Percentiles rank a stretch among this genome's conserved stretches.
Evolutionary conservation across 2,329 filamentous ascomycete species (phyloP).

Genomic region (Xylariaceae sp.): DNA sequence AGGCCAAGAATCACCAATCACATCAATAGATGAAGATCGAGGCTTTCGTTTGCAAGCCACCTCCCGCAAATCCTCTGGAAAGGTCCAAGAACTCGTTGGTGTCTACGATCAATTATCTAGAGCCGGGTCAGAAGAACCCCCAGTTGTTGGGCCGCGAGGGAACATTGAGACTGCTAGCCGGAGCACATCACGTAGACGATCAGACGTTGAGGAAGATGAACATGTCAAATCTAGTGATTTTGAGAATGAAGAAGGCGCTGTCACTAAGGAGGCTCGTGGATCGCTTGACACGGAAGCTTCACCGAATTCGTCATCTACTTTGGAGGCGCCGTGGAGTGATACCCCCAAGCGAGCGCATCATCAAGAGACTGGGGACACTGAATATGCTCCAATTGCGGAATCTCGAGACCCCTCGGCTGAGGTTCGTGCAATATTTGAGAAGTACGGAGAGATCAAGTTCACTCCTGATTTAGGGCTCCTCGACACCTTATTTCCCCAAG

Average conservation of each 20-base stretch:
- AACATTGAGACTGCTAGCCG: conserved; percentile 4
- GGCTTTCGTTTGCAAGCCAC: conserved; percentile 22
- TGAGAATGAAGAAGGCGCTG: conserved; percentile 25
- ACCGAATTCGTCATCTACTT: conserved; percentile 19
- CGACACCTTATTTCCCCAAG: conserved; percentile 34
- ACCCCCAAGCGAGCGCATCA: background rate
- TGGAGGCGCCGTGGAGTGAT: conserved; percentile 15
- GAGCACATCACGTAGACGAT: conserved; percentile 10
- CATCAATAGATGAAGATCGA: conserved; percentile 43
- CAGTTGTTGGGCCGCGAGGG: conserved; percentile 10
- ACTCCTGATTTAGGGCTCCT: conserved; percentile 20
- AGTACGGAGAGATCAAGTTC: conserved; percentile 29
- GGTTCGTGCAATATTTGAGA: conserved; percentile 25
- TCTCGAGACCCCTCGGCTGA: conserved; percentile 5
- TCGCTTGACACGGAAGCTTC: conserved; percentile 1
- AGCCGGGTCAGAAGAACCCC: conserved; percentile 28
- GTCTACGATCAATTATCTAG: conserved; percentile 47
- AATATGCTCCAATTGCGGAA: background rate
- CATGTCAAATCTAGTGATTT: conserved; percentile 28
- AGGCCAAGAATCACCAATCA: conserved; percentile 43
- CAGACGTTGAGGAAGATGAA: conserved; percentile 7
- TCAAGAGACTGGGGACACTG: background rate
- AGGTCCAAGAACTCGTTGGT: conserved; percentile 50
- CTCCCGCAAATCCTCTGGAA: conserved; percentile 37
- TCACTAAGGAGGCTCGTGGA: background rate